A percentile compares a stretch with the other conserved stretches of the same genome.
Conservation (phyloP, 257 asterid species). For the Salvia rosmarinus region DNA sequence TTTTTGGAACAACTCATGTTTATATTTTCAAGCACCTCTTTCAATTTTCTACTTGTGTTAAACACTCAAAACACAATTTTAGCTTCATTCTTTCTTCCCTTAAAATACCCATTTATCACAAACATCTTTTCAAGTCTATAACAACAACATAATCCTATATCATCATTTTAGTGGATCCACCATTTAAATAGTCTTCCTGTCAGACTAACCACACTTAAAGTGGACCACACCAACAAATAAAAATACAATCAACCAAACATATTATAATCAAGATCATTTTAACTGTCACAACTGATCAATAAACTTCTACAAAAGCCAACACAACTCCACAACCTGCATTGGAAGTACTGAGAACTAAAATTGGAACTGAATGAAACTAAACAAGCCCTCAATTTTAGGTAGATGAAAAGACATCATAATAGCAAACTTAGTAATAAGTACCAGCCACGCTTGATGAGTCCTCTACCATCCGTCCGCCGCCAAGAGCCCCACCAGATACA, state of each 20-base stretch:
- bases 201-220: not conserved
- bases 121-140: not conserved
- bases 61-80: too few relatives aligned
- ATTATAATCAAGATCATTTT: not conserved
- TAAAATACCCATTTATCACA: not conserved
- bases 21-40: not conserved
- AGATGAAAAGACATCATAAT: constrained; percentile 21
- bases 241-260: not conserved
- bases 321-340: not conserved
- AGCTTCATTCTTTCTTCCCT: too few relatives aligned
- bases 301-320: not conserved
- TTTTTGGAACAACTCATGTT: constrained; percentile 1
- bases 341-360: not conserved
- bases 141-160: not conserved
- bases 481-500: constrained; percentile 99
- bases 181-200: not conserved
- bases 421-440: constrained; percentile 35
- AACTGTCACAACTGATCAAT: not conserved
- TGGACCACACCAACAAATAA: not conserved
- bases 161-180: not conserved
- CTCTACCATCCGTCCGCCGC: constrained; percentile 99
- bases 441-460: constrained; percentile 99
- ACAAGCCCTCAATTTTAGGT: not conserved
- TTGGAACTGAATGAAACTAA: constrained; percentile 11
- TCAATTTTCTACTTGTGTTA: not conserved